Evolutionary conservation across 768 basidiomycete genomes (phyloP).

Genomic region (Podaxis rugospora): DNA sequence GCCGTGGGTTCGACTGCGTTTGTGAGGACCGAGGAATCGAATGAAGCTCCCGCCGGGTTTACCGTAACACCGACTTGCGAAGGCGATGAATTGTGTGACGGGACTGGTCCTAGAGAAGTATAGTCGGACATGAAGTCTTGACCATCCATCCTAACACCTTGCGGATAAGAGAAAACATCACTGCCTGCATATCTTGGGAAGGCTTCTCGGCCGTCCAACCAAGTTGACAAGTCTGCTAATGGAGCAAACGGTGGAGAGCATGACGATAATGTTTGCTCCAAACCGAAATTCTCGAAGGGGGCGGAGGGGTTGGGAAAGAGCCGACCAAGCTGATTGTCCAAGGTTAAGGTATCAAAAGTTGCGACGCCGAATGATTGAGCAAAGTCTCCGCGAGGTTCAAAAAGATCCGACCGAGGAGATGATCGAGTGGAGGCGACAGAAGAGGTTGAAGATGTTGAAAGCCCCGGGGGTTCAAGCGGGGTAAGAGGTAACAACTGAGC

Average conservation of each 20-base stretch:
- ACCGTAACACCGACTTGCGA: not conserved
- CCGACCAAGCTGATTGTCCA: constrained; percentile 28
- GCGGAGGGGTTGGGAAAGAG: constrained; percentile 29
- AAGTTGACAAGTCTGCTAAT: constrained; percentile 26
- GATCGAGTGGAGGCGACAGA: constrained; percentile 32
- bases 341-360: constrained; percentile 24
- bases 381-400: constrained; percentile 26
- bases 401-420: constrained; percentile 35
- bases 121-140: constrained; percentile 18
- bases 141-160: constrained; percentile 13
- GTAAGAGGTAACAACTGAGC: constrained; percentile 13
- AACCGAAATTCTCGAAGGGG: constrained; percentile 7
- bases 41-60: constrained; percentile 11
- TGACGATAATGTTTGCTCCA: constrained; percentile 22
- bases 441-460: constrained; percentile 29
- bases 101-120: constrained; percentile 1
- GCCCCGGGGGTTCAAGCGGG: constrained; percentile 18
- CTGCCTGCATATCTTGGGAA: constrained; percentile 25
- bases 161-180: constrained; percentile 18
- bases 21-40: constrained; percentile 27
- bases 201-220: constrained; percentile 32
- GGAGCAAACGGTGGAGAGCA: constrained; percentile 22
- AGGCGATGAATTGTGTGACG: not conserved
- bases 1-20: constrained; percentile 26
- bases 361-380: constrained; percentile 12